These are phyloP conservation scores for Erythrophleum ivorense DNA, from an alignment of 331 rosid species.

Conservation along the genomic window DNA sequence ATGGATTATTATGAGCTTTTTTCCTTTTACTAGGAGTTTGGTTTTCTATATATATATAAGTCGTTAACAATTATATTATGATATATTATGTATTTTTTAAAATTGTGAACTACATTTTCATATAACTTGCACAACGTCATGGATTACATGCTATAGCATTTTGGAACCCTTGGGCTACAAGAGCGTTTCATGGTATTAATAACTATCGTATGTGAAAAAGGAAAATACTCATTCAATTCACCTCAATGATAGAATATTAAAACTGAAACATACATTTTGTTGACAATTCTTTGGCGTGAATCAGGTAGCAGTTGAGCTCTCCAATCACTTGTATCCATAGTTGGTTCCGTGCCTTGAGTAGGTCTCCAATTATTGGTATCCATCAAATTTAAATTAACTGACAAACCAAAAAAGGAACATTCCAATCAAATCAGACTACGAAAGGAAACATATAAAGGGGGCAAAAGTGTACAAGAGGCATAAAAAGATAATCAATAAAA, in stretches of 20 bases:
- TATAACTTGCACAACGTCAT: not conserved
- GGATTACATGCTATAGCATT: constrained; percentile 1
- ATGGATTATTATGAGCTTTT: not conserved
- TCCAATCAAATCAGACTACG: constrained; percentile 8
- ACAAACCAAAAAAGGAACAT: constrained; percentile 7
- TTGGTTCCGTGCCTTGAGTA: constrained; percentile 58
- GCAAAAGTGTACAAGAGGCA: not conserved
- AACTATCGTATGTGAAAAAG: not conserved
- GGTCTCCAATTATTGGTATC: constrained; percentile 63
- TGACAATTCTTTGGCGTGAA: constrained; percentile 66
- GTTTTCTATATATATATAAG: not conserved
- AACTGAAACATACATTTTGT: constrained; percentile 63
- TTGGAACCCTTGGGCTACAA: not conserved
- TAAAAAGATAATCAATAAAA: not conserved
- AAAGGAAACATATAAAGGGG: constrained; percentile 12
- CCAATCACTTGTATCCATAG: constrained; percentile 67
- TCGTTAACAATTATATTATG: not conserved
- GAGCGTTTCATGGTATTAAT: not conserved
- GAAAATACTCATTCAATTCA: constrained; percentile 20
- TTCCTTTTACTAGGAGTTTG: not conserved
- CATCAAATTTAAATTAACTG: constrained; percentile 47
- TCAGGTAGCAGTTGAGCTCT: constrained; percentile 59
- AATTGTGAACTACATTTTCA: not conserved
- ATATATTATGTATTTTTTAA: not conserved
- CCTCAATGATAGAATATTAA: not conserved